These are phyloP conservation scores for Pelargonium nanum DNA, from an alignment of 345 rosid genomes.

Conservation along the genomic window DNA sequence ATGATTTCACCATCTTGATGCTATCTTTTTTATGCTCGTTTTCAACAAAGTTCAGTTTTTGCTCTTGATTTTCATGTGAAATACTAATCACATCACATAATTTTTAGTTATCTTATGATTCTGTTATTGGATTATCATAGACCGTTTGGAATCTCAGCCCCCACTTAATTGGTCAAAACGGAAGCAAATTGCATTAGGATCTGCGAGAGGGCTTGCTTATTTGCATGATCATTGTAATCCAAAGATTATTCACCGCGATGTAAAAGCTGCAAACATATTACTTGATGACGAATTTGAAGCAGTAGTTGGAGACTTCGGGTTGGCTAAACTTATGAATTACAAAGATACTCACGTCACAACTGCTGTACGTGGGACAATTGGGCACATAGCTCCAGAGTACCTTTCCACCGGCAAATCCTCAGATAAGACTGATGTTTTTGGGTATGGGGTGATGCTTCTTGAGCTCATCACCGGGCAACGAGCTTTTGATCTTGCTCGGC, in stretches of 20 bases:
- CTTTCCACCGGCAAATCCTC: slow-evolving; percentile 85
- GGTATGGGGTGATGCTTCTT: slow-evolving; percentile 96
- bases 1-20: neutral
- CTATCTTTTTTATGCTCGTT: neutral
- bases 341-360: slow-evolving; percentile 91
- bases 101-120: slow-evolving; percentile 3
- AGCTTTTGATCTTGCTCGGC: slow-evolving; percentile 93
- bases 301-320: slow-evolving; percentile 91
- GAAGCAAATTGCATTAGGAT: slow-evolving; percentile 63
- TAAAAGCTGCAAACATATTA: slow-evolving; percentile 90
- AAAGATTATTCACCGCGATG: slow-evolving; percentile 91
- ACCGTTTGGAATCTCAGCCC: slow-evolving; percentile 36
- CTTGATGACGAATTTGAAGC: slow-evolving; percentile 92
- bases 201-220: slow-evolving; percentile 90
- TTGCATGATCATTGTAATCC: slow-evolving; percentile 92
- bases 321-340: slow-evolving; percentile 87
- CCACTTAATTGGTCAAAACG: slow-evolving; percentile 67
- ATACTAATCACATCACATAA: no score
- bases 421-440: slow-evolving; percentile 97
- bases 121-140: slow-evolving; percentile 22
- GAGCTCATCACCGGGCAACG: slow-evolving; percentile 92
- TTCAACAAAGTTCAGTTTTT: neutral
- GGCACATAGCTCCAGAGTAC: slow-evolving; percentile 94
- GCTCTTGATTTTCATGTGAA: neutral
- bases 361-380: slow-evolving; percentile 95